A percentile compares a stretch with the other conserved stretches of the same genome.
phyloP scores from a whole-genome alignment of 225 moss, liverwort and hornwort species.

The Marchantia polymorpha region DNA sequence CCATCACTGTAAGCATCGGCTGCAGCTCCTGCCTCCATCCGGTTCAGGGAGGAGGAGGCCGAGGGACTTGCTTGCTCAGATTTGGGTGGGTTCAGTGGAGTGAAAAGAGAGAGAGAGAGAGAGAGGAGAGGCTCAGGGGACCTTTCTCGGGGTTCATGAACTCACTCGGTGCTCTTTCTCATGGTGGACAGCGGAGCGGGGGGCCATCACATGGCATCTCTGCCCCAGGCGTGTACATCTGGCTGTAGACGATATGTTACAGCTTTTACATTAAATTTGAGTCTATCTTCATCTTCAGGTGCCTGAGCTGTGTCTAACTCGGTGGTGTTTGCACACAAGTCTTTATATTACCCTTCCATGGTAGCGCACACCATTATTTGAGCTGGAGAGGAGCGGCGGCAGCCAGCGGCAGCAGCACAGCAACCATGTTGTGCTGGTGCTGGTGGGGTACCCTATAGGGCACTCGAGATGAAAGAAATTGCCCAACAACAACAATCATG shows the following conservation, averaged over 20 bases:
- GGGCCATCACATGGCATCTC: not conserved
- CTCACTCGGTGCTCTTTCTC: not conserved
- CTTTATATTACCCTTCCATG: not conserved
- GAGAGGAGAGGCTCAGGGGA: no score
- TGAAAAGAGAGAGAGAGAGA: not conserved
- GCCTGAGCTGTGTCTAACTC: not conserved
- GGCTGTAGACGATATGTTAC: not conserved
- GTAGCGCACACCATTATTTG: conserved; percentile 12
- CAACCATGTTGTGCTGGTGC: not conserved
- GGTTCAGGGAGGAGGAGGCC: not conserved
- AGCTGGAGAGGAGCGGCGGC: not conserved
- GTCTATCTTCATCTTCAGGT: not conserved
- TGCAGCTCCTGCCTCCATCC: not conserved
- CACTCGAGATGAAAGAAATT: not conserved
- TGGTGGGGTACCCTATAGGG: conserved; percentile 5
- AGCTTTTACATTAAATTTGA: not conserved
- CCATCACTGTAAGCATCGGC: not conserved
- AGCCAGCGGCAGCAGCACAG: not conserved
- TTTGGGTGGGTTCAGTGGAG: not conserved
- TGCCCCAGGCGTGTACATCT: not conserved
- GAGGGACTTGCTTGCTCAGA: not conserved
- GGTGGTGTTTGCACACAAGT: not conserved
- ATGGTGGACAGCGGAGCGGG: not conserved
- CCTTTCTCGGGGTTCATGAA: no score
- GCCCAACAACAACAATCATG: conserved; percentile 13